Base-by-base conservation (phyloP, 371 early-diverging fungal genomes). In the Globomyces sp. region DNA sequence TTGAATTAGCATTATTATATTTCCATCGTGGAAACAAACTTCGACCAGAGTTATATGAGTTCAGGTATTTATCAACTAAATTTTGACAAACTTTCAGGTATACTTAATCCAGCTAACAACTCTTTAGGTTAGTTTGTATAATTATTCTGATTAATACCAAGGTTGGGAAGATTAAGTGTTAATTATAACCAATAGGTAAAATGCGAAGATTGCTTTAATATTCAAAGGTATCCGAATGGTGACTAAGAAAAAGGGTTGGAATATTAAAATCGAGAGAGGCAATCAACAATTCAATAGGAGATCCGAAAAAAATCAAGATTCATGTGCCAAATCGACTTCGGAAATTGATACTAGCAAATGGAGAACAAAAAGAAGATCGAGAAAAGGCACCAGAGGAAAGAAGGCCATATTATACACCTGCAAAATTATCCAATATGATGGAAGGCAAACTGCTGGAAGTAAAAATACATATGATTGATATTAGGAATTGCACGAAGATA, bases 211-310 rank as follows among this genome's bases (percentile, higher is more conserved):
- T 24, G 24, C 24, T 24, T 24, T 24, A 24, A 24, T 24, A 24
- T 24, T 24, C 24, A 24, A 24, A 24, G 24, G 24, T 24, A 24
- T 24, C 24, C 24, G 24, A 24, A 24, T 24, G 24, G 24, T 24
- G 24, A 24, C 24, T 24, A 24, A 24, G 24, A 24, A 24, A 24
- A 24, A 24, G 24, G 8, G 71, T 75, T 44, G 83, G 83, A 8
- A 80, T 83, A 24, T 80, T 78, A 58, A 80, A 80, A 65, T 65
- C 74, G 6, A 59, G 81, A 8, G 83, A 83, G 67, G 83, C 83
- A n/a, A 83, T 83, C 58, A 77, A 83, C 48, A 81, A 80, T 70
- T 68, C 77, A 10, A 81, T 83, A 42, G 81, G 80, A 0, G 68
- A 75, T 8, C 74, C 72, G 3, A 71, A 67, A 47, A 71, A 65